A percentile compares a stretch with the other conserved stretches of the same genome.
Conservation (phyloP, 2,329 filamentous ascomycete species). For the Cladosporium cucumerinum region DNA sequence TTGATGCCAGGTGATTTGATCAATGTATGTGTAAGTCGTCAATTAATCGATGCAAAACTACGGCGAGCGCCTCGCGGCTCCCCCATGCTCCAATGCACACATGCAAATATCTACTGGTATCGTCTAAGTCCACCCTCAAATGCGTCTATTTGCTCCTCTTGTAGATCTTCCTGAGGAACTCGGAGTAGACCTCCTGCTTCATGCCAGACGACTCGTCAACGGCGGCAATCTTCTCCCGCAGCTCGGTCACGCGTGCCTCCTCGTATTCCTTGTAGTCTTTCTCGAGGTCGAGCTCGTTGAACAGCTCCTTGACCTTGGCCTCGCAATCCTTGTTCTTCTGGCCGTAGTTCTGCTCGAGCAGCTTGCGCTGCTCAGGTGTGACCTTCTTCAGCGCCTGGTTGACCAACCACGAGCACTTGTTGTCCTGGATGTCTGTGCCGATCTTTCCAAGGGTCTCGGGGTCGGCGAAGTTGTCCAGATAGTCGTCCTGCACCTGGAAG, state of each 20-base stretch:
- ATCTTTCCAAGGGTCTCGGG: constrained; percentile 96
- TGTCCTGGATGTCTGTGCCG: constrained; percentile 97
- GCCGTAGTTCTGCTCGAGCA: constrained; percentile 91
- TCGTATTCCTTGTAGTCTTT: constrained; percentile 84
- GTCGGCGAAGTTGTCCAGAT: constrained; percentile 94
- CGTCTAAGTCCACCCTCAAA: not conserved
- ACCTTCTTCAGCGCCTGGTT: constrained; percentile 85
- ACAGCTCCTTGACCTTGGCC: constrained; percentile 82
- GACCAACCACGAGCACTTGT: constrained; percentile 98
- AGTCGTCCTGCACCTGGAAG: constrained; percentile 99
- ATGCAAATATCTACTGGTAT: constrained; percentile 3
- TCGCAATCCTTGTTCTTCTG: constrained; percentile 83
- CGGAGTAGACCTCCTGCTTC: constrained; percentile 85
- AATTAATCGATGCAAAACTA: not conserved
- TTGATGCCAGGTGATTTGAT: not conserved
- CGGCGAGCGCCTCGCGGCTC: not conserved
- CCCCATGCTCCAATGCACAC: not conserved
- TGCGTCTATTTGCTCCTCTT: constrained; percentile 81
- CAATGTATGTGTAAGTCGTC: not conserved
- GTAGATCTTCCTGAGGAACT: constrained; percentile 95
- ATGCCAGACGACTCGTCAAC: constrained; percentile 84
- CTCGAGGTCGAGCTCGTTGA: constrained; percentile 79
- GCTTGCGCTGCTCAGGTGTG: constrained; percentile 78
- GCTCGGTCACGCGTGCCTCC: constrained; percentile 76
- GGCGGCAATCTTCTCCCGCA: constrained; percentile 69